Conservation (phyloP, 345 rosid species). For the Eutrema japonicum region DNA sequence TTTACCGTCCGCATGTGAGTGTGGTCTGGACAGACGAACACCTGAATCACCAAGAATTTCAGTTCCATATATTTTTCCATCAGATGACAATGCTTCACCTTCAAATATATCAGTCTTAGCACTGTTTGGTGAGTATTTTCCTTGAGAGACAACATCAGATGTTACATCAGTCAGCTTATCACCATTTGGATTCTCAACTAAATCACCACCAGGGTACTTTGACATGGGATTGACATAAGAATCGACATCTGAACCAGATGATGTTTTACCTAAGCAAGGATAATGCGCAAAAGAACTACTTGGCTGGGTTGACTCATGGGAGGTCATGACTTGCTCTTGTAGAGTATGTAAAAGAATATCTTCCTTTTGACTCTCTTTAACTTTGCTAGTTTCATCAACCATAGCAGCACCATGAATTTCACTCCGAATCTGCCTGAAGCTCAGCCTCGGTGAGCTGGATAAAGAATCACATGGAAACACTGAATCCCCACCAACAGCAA, state of each 20-base stretch:
- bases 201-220: slow-evolving; percentile 42
- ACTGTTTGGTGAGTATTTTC: slow-evolving; percentile 39
- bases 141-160: slow-evolving; percentile 50
- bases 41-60: slow-evolving; percentile 34
- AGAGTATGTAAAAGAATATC: slow-evolving; percentile 36
- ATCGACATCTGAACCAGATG: slow-evolving; percentile 39
- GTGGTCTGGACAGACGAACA: slow-evolving; percentile 40
- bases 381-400: slow-evolving; percentile 21
- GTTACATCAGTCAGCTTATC: slow-evolving; percentile 49
- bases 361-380: slow-evolving; percentile 35
- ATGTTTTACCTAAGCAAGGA: slow-evolving; percentile 38
- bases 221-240: slow-evolving; percentile 42
- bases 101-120: slow-evolving; percentile 29
- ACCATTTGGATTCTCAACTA: slow-evolving; percentile 46
- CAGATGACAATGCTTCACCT: slow-evolving; percentile 43
- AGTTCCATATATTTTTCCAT: slow-evolving; percentile 44
- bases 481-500: slow-evolving; percentile 13
- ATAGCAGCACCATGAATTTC: slow-evolving; percentile 26
- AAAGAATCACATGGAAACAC: slow-evolving; percentile 18
- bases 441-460: slow-evolving; percentile 18
- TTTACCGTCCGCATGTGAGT: slow-evolving; percentile 45
- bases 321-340: slow-evolving; percentile 42
- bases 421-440: slow-evolving; percentile 26
- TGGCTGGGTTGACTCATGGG: slow-evolving; percentile 35
- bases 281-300: slow-evolving; percentile 41